Evolutionary conservation across 176 grass and related monocot genomes (phyloP), one percentile per base, ranked within the genome.

Genomic region (Secale cereale): DNA sequence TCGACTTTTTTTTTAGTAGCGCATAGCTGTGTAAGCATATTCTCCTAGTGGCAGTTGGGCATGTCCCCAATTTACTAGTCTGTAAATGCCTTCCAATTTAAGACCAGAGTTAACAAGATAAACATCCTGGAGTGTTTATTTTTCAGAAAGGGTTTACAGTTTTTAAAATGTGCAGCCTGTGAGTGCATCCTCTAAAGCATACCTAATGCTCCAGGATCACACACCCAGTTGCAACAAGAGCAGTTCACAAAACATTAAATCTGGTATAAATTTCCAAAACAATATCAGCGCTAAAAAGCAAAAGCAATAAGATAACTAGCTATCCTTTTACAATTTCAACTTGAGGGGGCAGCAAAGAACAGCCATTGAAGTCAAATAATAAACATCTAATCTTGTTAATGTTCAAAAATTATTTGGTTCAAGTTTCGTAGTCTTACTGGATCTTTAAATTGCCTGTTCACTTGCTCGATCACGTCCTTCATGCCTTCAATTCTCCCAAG

Each of bases 391-490:
- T 30, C 64, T 48, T 83, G 48, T 46, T 16, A 73, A 8, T 68
- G 31, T 12, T 62, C 30, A 46, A 83, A 62, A 65, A 32, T 67
- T n/a, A 27, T 74, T 3, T 60, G 28, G 9, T 84, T 78, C 17
- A 71, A 61, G 66, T 54, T 77, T 27, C 2, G 5, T 32, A 79
- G 64, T 80, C 94, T 96, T 97, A 99, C 97, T 22, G 97, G 94
- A 90, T 99, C 94, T 93, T 99, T 99, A 88, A 99, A 99, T 85
- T 99, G 97, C 70, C 16, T 93, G 86, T 99, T 99, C 77, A 99
- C 97, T 92, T 99, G 94, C 84, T 99, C 94, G 45, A 99, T 99
- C 46, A 99, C 87, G 15, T 97, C 97, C 68, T 94, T 99, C 90
- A 99, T 99, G 74, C 94, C 93, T 85, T 99, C 97, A 0, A 99